A percentile compares a stretch with the other conserved stretches of the same genome.
Evolutionary conservation across 2,329 filamentous ascomycete genomes (phyloP).

Genomic region (Calonectria honghensis): DNA sequence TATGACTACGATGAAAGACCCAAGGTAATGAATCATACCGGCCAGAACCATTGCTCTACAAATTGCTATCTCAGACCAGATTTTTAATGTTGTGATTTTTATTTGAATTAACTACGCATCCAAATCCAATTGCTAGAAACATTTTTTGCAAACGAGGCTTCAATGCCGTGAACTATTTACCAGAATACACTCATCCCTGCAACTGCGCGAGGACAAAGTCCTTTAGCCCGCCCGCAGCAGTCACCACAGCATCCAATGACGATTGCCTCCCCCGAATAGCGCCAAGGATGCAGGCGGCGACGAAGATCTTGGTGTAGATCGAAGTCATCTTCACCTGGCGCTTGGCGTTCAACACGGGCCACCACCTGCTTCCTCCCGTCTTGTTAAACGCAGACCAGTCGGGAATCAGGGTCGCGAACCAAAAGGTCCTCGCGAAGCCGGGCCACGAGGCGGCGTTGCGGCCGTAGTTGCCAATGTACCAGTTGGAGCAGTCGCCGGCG

Average conservation of each 20-base stretch:
- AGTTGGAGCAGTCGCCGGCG: constrained; percentile 47
- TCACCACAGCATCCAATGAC: neutral
- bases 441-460: constrained; percentile 60
- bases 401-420: constrained; percentile 55
- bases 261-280: constrained; percentile 24
- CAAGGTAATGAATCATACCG: neutral
- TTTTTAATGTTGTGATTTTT: no score
- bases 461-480: constrained; percentile 48
- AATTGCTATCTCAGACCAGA: neutral
- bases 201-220: constrained; percentile 11
- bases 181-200: constrained; percentile 14
- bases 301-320: constrained; percentile 27
- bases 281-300: constrained; percentile 9
- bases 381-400: constrained; percentile 41
- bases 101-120: neutral
- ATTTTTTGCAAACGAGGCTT: constrained; percentile 15
- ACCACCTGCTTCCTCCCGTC: constrained; percentile 29
- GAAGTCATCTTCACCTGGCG: constrained; percentile 19
- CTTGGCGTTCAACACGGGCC: constrained; percentile 18
- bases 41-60: neutral
- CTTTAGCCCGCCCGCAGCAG: constrained; percentile 25
- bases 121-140: constrained; percentile 15
- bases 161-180: constrained; percentile 10
- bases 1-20: neutral
- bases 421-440: constrained; percentile 56